Evolutionary conservation across 2,329 filamentous ascomycete genomes (phyloP), one percentile per base, ranked within the genome.

Genomic region (Penicillium verrucosum): DNA sequence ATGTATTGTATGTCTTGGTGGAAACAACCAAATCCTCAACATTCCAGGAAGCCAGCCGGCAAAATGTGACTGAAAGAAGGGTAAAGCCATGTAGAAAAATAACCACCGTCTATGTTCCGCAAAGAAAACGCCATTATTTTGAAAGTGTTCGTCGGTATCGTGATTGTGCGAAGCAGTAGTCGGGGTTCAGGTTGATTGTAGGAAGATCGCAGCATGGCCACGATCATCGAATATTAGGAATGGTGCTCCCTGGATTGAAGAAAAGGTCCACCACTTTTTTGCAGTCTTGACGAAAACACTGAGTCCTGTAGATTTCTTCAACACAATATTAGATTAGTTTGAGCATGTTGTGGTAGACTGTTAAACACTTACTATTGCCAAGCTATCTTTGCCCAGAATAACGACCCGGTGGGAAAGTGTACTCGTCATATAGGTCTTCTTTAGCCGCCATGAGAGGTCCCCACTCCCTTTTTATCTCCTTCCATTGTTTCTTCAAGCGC

Each of bases 361-460:
- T 8, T 23, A 30, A 40, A n/a, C 14, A 51, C 37, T 52, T 21
- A 56, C 54, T 21, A 30, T 52, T 41, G 32, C 10, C 36, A 21
- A 29, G 25, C n/a, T 51, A 37, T 38, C 47, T 60, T 40, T 66
- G 62, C 1, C 64, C 62, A 3, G 57, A 60, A 53, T 58, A 62
- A 32, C 59, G 57, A 16, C 60, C 57, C 11, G 54, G 46, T 41
- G 61, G 57, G 51, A 66, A 65, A 29, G 62, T 65, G 45, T 66
- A 65, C 16, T 64, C 59, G 25, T 64, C 62, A n/a, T 65, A 41
- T n/a, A 59, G 42, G 23, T 51, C 37, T 18, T 60, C 56, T 40
- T 61, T 65, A 14, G 64, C 64, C 10, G 58, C 56, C 60, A 65
- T 61, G 16, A 62, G 53, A 14, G 61, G 61, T 8, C 57, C 60